Evolutionary conservation across 768 basidiomycete genomes (phyloP).

Genomic region (Boletus edulis): DNA sequence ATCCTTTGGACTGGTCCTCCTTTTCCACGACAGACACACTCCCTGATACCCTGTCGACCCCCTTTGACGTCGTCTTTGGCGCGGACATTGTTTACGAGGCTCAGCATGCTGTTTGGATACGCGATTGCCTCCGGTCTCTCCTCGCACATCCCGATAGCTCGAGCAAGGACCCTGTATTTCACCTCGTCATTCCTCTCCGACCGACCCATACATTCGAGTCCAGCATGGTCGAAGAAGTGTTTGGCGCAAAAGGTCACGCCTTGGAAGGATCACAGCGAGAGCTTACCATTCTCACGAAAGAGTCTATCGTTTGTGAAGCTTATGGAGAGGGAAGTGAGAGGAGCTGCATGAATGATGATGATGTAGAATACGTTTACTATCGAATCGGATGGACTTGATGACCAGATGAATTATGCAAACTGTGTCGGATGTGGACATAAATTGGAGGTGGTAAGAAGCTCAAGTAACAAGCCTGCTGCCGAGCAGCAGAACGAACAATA

Average conservation of each 20-base stretch:
- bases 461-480: too few species aligned
- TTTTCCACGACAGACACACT: conserved; percentile 4
- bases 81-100: conserved; percentile 57
- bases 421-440: too few species aligned
- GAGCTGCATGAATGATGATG: conserved; percentile 40
- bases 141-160: conserved; percentile 28
- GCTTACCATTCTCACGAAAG: conserved; percentile 53
- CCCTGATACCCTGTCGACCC: conserved; percentile 25
- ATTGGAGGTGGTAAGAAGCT: too few species aligned
- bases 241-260: conserved; percentile 26
- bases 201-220: conserved; percentile 61
- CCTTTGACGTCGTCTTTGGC: conserved; percentile 51
- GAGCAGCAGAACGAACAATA: too few species aligned
- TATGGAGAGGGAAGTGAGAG: conserved; percentile 18
- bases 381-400: conserved; percentile 59
- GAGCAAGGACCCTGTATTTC: conserved; percentile 41
- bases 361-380: conserved; percentile 71
- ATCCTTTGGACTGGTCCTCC: conserved; percentile 1
- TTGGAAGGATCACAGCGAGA: conserved; percentile 13
- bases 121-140: conserved; percentile 37
- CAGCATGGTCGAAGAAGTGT: conserved; percentile 53
- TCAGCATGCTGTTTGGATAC: conserved; percentile 47
- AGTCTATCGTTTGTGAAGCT: conserved; percentile 55
- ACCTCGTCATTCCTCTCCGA: conserved; percentile 44
- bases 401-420: not conserved